A percentile compares a stretch with the other conserved stretches of the same genome.
phyloP scores from a whole-genome alignment of 1,284 basidiomycete species.

The Trichosporon sp. region DNA sequence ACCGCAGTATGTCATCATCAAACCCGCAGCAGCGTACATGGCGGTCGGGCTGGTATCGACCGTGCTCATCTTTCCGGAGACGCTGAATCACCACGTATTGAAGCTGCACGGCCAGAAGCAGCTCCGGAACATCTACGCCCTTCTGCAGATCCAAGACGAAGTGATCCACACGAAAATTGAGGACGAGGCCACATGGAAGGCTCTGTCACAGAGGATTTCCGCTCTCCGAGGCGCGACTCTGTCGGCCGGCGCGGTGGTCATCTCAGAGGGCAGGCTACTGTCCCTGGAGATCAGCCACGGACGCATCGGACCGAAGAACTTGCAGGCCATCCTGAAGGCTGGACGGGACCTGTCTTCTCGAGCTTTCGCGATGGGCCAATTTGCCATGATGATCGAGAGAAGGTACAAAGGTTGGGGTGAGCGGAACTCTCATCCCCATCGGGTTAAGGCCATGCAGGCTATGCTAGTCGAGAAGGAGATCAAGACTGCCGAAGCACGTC shows the following conservation, averaged over 20 bases:
- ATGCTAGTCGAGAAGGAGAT: constrained; percentile 5
- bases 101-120: constrained; percentile 10
- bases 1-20: constrained; percentile 50
- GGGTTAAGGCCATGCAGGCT: constrained; percentile 10
- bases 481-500: constrained; percentile 3
- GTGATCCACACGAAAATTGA: constrained; percentile 29
- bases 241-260: constrained; percentile 26
- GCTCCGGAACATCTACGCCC: constrained; percentile 32
- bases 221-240: constrained; percentile 25
- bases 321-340: constrained; percentile 37
- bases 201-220: constrained; percentile 13
- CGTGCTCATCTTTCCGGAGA: constrained; percentile 66
- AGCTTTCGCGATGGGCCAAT: constrained; percentile 34
- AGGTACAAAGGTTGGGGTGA: constrained; percentile 14
- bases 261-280: constrained; percentile 36
- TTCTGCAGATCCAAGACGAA: constrained; percentile 41
- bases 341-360: constrained; percentile 35
- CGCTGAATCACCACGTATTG: constrained; percentile 55
- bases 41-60: constrained; percentile 58
- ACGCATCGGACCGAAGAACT: constrained; percentile 45
- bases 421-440: constrained; percentile 7
- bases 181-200: constrained; percentile 32
- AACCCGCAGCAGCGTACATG: constrained; percentile 58
- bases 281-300: constrained; percentile 50
- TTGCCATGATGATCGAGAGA: constrained; percentile 39